Evolutionary conservation across 2,329 filamentous ascomycete species (phyloP).

Genomic region (Xylariaceae sp.): DNA sequence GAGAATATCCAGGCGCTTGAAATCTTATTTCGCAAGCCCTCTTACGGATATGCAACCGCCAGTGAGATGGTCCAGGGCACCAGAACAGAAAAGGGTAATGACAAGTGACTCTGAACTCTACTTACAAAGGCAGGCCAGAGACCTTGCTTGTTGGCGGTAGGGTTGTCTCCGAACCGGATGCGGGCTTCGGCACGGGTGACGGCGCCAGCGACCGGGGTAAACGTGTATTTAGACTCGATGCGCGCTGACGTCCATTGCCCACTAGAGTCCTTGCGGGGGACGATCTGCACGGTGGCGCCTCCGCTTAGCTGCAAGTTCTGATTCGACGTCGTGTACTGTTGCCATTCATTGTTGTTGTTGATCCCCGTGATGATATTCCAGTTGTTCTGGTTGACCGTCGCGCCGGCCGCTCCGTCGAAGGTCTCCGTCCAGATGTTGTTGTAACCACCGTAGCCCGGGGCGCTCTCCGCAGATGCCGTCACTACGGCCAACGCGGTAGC

Average conservation of each 20-base stretch:
- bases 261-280: conserved; percentile 45
- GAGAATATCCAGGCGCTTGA: background rate
- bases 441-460: conserved; percentile 46
- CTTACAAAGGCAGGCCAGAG: conserved; percentile 53
- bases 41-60: too few relatives aligned
- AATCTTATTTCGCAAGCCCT: too few relatives aligned
- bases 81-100: background rate
- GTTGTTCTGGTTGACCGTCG: conserved; percentile 39
- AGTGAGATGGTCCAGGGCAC: too few relatives aligned
- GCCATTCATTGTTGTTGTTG: conserved; percentile 52
- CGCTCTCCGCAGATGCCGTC: conserved; percentile 21
- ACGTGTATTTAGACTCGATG: conserved; percentile 51
- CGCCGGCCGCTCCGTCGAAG: conserved; percentile 46
- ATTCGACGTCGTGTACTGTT: conserved; percentile 49
- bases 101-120: background rate
- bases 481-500: conserved; percentile 23
- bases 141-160: conserved; percentile 46
- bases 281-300: conserved; percentile 54
- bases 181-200: conserved; percentile 48
- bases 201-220: conserved; percentile 45
- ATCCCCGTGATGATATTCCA: conserved; percentile 52
- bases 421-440: conserved; percentile 49
- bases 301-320: conserved; percentile 55
- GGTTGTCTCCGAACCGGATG: conserved; percentile 48
- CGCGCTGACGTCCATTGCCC: conserved; percentile 54